Base-by-base conservation (phyloP, 2,329 filamentous ascomycete species). In the Fusarium buxicola region DNA sequence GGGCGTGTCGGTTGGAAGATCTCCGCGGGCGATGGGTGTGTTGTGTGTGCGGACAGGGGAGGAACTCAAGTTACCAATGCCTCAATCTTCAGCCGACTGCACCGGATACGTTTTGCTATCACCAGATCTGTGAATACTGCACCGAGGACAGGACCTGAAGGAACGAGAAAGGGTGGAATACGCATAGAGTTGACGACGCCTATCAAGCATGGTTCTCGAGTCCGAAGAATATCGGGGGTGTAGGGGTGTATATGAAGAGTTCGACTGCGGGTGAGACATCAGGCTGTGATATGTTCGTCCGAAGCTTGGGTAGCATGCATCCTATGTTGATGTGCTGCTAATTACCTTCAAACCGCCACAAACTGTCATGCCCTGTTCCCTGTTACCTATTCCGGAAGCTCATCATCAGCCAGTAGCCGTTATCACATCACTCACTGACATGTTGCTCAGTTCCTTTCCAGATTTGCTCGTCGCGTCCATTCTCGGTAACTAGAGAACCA, bases 61-160 rank as follows among this genome's bases (percentile, higher is more conserved):
- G 75, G 6, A 85, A 85, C 56, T 72, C 74, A 5, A 77, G 77
- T 43, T 73, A 75, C 18, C 80, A 75, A 74, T 85, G 83, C 63
- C 71, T 77, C 30, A 79, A 82, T 58, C 77, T 73, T 49, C 78
- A 80, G 76, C 75, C 73, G 49, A 76, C 75, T 11, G 79, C 80
- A 58, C 80, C 81, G 9, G 79, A 84, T 60, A 81, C 80, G 2
- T 80, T 84, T 39, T 86, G 82, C 70, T 83, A 83, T 60, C 83
- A 85, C 56, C 71, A 73, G n/a, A 77, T 83, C 46, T 86, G 83
- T 66, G 70, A 74, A 34, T 66, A 64, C 4, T 85, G 82, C 58
- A 73, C 72, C 39, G 58, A 75, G 10, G 60, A 67, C 49, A 31
- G 31, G 8, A 44, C 18, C 9, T 62, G 47, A 49, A 49, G 11